These are phyloP conservation scores for Tylopilus plumbeoviolaceoides DNA, from an alignment of 768 basidiomycete genomes.

Conservation along the genomic window DNA sequence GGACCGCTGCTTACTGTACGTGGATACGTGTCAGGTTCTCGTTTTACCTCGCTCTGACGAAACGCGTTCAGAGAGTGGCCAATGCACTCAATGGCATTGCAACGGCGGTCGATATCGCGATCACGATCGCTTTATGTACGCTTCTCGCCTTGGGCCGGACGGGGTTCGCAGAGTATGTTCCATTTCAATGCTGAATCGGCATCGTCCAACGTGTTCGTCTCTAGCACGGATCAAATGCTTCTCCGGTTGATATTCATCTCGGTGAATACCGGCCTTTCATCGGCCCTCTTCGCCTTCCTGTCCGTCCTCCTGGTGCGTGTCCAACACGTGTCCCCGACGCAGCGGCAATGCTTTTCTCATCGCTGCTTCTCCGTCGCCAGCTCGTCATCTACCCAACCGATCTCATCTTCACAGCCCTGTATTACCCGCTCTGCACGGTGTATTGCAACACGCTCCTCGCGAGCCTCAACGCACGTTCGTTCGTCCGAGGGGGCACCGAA, in stretches of 20 bases:
- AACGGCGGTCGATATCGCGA: conserved; percentile 15
- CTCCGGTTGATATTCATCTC: conserved; percentile 23
- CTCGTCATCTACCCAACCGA: conserved; percentile 22
- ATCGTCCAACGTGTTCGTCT: not conserved
- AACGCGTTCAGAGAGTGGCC: conserved; percentile 10
- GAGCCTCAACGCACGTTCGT: conserved; percentile 28
- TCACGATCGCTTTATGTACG: conserved; percentile 20
- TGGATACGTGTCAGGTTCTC: not conserved
- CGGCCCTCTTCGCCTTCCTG: conserved; percentile 20
- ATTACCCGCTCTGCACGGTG: conserved; percentile 29
- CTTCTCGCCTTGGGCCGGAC: conserved; percentile 25
- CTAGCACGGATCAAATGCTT: conserved; percentile 25
- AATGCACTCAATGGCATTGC: conserved; percentile 13
- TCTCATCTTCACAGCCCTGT: conserved; percentile 23
- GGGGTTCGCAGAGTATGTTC: conserved; percentile 18
- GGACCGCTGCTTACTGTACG: conserved; percentile 17
- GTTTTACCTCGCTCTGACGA: conserved; percentile 1
- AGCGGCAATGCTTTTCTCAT: not conserved
- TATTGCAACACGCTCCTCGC: conserved; percentile 34
- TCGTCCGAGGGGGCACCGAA: conserved; percentile 4
- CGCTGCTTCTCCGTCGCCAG: conserved; percentile 1
- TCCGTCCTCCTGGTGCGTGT: conserved; percentile 18
- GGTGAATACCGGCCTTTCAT: conserved; percentile 24
- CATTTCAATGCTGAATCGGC: not conserved
- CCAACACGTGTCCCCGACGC: not conserved